Base-by-base conservation (phyloP, 2,329 filamentous ascomycete genomes). In the Lasiodiplodia citricola region DNA sequence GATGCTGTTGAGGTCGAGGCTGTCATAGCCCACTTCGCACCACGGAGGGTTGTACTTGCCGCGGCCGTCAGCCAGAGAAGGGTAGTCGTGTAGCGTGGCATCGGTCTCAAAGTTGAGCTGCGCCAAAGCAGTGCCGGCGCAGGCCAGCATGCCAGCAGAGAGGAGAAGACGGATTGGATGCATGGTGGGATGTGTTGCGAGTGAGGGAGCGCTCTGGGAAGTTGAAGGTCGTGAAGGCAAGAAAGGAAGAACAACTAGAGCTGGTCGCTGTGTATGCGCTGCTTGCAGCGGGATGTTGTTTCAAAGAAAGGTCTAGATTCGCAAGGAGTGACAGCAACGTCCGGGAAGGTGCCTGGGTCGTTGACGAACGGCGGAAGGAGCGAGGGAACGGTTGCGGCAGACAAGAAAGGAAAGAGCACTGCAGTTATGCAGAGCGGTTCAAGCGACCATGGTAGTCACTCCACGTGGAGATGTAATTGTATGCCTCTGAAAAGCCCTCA, bases 11-110 rank as follows among this genome's bases (percentile, higher is more conserved):
- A 68, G 47, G 31, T 68, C 67, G 4, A 68, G 57, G 23, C 54
- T 52, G 35, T n/a, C 38, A 41, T 68, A 68, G 47, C 11, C 6
- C 16, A 68, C 23, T 25, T 65, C 67, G 57, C 67, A 68, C 60
- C 57, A 63, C 8, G 67, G 67, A n/a, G 67, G 67, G 57, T 68
- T 68, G 38, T 63, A 44, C 18, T 47, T 38, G 54, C 28, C 65
- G 2, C 31, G 10, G 6, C 60, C 60, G 18, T 52, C 56, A 4
- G 47, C 5, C 8, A 63, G 37, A 13, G 56, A 64, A 31, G 57
- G 56, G 21, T 68, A 68, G 67, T 68, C 67, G 67, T 68, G 67
- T 5, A 60, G 65, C 16, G 65, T 67, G 55, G 65, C 65, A 47
- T 67, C 65, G 23, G 65, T 67, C 21, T 60, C 25, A 25, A 67